Evolutionary conservation across 257 asterid species (phyloP).

Genomic region (Lavandula angustifolia): DNA sequence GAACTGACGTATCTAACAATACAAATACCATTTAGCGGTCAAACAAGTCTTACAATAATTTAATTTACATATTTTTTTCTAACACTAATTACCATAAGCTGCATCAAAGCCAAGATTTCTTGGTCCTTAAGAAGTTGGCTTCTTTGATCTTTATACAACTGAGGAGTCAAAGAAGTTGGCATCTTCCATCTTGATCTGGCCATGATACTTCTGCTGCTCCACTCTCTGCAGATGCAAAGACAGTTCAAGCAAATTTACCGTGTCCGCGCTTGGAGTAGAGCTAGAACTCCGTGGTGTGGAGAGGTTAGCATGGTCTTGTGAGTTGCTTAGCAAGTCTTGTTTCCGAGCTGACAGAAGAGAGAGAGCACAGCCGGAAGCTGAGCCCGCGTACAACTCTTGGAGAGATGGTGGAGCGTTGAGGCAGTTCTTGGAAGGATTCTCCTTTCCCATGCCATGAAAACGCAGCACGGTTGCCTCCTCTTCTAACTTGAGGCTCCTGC

Average conservation of each 20-base stretch:
- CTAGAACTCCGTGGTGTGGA: constrained; percentile 25
- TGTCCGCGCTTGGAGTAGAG: constrained; percentile 32
- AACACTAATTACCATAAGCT: background rate
- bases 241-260: constrained; percentile 53
- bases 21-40: background rate
- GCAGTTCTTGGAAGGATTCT: constrained; percentile 31
- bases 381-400: constrained; percentile 34
- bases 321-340: constrained; percentile 31
- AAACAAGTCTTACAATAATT: background rate
- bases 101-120: constrained; percentile 10
- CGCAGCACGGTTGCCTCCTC: constrained; percentile 25
- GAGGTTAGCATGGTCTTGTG: constrained; percentile 29
- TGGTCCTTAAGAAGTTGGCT: constrained; percentile 14
- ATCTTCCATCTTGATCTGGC: constrained; percentile 49
- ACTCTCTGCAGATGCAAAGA: constrained; percentile 65
- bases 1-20: background rate
- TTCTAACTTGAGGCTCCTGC: constrained; percentile 30
- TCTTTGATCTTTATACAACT: constrained; percentile 27
- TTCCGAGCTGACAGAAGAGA: constrained; percentile 81
- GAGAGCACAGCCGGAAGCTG: constrained; percentile 57
- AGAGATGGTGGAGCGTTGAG: constrained; percentile 25
- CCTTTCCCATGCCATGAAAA: constrained; percentile 28
- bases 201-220: constrained; percentile 48
- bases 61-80: background rate
- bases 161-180: constrained; percentile 33